A percentile compares a stretch with the other conserved stretches of the same genome.
These are phyloP conservation scores for Aspergillus carbonarius DNA, from an alignment of 2,329 filamentous ascomycete species.

Conservation along the genomic window DNA sequence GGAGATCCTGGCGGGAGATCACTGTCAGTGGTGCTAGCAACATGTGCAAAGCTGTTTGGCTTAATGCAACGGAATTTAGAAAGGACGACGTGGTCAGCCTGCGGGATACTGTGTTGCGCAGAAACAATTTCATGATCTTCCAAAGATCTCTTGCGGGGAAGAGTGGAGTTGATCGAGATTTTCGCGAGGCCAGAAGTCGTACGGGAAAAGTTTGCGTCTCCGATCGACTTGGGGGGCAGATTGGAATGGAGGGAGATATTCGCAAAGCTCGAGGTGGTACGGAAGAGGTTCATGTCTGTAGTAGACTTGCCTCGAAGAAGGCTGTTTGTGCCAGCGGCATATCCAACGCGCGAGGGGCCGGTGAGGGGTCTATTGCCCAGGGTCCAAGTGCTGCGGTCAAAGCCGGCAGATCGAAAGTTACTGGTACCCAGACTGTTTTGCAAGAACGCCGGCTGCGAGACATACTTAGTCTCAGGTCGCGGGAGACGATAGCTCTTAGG, in stretches of 20 bases:
- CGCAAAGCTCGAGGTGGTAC: background rate
- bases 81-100: background rate
- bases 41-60: background rate
- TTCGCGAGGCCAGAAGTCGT: background rate
- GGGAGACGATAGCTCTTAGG: too few relatives aligned
- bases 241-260: background rate
- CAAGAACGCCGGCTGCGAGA: background rate
- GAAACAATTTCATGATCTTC: constrained; percentile 4
- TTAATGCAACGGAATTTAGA: constrained; percentile 17
- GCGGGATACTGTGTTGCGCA: background rate
- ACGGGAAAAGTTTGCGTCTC: background rate
- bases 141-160: constrained; percentile 16
- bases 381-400: background rate
- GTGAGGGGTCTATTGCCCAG: background rate
- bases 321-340: background rate
- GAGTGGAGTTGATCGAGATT: background rate
- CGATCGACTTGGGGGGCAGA: background rate
- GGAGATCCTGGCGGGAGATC: background rate
- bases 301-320: background rate
- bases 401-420: background rate
- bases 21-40: background rate
- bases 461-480: background rate
- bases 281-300: background rate
- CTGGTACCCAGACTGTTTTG: background rate
- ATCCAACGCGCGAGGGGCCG: background rate